Percentiles rank a stretch among this genome's conserved stretches.
Conservation (phyloP, 2,329 filamentous ascomycete species). For the Colletotrichum scovillei region DNA sequence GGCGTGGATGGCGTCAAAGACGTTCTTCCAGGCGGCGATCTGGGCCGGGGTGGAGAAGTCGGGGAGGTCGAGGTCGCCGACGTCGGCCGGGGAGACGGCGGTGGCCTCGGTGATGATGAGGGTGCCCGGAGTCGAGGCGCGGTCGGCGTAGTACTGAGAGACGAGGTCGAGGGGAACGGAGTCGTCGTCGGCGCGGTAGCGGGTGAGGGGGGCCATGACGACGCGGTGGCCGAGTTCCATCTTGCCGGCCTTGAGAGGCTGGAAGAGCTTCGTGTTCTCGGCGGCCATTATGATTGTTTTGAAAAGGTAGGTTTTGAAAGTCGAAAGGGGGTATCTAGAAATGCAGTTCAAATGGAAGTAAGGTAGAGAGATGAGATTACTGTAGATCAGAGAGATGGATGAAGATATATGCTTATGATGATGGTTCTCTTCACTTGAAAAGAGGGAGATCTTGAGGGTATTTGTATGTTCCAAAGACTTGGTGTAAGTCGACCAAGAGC, state of each 20-base stretch:
- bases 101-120: constrained; percentile 46
- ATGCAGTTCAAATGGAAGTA: background rate
- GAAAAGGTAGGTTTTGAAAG: background rate
- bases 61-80: constrained; percentile 45
- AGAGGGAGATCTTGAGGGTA: constrained; percentile 14
- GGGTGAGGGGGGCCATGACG: constrained; percentile 69
- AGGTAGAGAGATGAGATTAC: background rate
- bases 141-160: constrained; percentile 44
- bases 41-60: constrained; percentile 54
- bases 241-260: constrained; percentile 54
- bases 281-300: constrained; percentile 27
- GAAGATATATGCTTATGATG: background rate
- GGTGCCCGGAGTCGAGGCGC: constrained; percentile 56
- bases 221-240: constrained; percentile 55
- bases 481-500: constrained; percentile 19
- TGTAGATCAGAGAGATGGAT: background rate
- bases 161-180: constrained; percentile 42
- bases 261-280: constrained; percentile 50
- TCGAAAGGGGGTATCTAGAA: background rate
- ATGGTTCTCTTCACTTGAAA: constrained; percentile 2
- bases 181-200: constrained; percentile 59
- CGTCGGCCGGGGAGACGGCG: constrained; percentile 40
- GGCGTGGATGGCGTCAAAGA: constrained; percentile 43
- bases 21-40: constrained; percentile 42
- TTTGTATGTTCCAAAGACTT: constrained; percentile 8